These are phyloP conservation scores for Penicillium sp. DNA, from an alignment of 2,329 filamentous ascomycete species.

Conservation along the genomic window DNA sequence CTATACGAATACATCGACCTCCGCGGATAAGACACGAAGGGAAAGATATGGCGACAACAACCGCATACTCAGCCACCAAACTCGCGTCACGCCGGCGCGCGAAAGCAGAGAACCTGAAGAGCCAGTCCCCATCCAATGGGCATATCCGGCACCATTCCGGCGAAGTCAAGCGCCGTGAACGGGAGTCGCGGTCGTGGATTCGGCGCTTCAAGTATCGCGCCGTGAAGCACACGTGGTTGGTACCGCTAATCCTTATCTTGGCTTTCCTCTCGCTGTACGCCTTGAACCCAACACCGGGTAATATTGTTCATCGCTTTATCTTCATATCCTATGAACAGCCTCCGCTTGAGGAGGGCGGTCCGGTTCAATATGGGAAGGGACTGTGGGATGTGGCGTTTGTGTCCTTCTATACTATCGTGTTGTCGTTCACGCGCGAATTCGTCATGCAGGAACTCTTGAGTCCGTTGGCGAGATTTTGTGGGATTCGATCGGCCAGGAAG, in stretches of 20 bases:
- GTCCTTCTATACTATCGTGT: slow-evolving; percentile 77
- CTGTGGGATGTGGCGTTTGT: slow-evolving; percentile 79
- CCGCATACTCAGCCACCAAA: background rate
- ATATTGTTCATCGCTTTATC: slow-evolving; percentile 73
- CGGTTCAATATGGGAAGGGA: slow-evolving; percentile 80
- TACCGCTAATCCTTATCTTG: slow-evolving; percentile 67
- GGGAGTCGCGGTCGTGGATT: background rate
- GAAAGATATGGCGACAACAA: background rate
- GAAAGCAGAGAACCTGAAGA: background rate
- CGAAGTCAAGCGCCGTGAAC: background rate
- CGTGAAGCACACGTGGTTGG: slow-evolving; percentile 49
- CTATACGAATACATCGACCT: background rate
- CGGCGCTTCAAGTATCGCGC: background rate
- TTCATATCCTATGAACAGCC: slow-evolving; percentile 82
- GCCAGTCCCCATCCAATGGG: background rate
- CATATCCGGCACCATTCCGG: background rate
- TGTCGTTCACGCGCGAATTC: slow-evolving; percentile 89
- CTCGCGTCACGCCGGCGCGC: background rate
- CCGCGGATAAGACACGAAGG: background rate
- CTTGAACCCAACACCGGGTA: slow-evolving; percentile 70
- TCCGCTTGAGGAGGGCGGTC: slow-evolving; percentile 35
- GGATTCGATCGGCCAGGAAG: slow-evolving; percentile 69
- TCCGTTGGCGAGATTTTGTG: slow-evolving; percentile 66
- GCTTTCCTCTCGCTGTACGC: slow-evolving; percentile 66
- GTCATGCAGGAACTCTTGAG: slow-evolving; percentile 84